Evolutionary conservation across 1,284 basidiomycete species (phyloP).

Genomic region (Austroboletus niveus): DNA sequence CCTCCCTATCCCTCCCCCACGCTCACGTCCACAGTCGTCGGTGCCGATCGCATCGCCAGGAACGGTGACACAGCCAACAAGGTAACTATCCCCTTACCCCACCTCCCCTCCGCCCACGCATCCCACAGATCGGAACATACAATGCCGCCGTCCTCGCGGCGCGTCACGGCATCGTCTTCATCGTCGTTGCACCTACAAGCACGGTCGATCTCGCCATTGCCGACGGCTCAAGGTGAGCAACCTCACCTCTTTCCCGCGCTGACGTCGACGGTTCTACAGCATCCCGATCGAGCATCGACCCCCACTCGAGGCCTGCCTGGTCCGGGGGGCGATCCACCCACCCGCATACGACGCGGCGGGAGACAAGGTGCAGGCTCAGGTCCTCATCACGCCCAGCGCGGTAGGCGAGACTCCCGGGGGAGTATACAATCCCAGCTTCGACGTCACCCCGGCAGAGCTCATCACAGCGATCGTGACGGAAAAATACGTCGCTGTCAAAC

Average conservation of each 20-base stretch:
- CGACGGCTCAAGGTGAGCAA: slow-evolving; percentile 62
- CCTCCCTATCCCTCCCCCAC: neutral
- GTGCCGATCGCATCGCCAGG: slow-evolving; percentile 81
- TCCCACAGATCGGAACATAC: slow-evolving; percentile 77
- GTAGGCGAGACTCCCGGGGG: slow-evolving; percentile 40
- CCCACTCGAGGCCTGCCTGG: slow-evolving; percentile 80
- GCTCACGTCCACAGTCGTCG: slow-evolving; percentile 53
- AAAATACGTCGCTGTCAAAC: slow-evolving; percentile 77
- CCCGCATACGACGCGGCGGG: slow-evolving; percentile 40
- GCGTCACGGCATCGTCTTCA: slow-evolving; percentile 82
- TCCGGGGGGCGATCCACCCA: slow-evolving; percentile 73
- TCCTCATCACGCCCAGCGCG: slow-evolving; percentile 72
- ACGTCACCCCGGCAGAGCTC: slow-evolving; percentile 85
- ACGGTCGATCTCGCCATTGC: slow-evolving; percentile 82
- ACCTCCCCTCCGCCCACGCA: neutral
- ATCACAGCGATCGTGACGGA: slow-evolving; percentile 88
- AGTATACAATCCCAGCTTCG: slow-evolving; percentile 91
- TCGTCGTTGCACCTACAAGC: slow-evolving; percentile 87
- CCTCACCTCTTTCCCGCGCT: neutral
- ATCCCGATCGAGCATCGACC: slow-evolving; percentile 93
- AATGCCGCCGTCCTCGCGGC: slow-evolving; percentile 87
- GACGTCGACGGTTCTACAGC: slow-evolving; percentile 35
- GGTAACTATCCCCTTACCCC: slow-evolving; percentile 37
- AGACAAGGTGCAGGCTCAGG: slow-evolving; percentile 56
- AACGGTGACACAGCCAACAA: slow-evolving; percentile 97